Conservation (phyloP, 768 basidiomycete species). For the Dictyophora rubrovolvata region DNA sequence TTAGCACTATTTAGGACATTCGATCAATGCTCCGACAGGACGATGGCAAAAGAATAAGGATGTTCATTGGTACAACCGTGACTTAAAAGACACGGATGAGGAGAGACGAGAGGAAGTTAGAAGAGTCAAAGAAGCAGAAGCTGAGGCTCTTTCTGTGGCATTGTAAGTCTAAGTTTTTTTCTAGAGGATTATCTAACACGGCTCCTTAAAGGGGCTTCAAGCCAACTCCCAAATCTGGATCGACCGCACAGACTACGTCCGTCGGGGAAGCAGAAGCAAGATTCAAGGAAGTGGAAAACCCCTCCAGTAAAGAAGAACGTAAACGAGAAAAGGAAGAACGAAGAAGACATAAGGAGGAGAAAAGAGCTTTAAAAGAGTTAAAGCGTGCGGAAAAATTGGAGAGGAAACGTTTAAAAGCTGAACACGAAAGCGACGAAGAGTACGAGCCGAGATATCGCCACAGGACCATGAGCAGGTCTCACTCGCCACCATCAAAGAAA, state of each 20-base stretch:
- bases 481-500: constrained; percentile 4
- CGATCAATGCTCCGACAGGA: constrained; percentile 89
- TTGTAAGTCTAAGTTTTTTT: constrained; percentile 37
- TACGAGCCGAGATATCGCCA: constrained; percentile 24
- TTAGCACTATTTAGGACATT: constrained; percentile 91
- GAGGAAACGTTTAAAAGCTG: constrained; percentile 38
- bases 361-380: constrained; percentile 22
- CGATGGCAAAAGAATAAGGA: constrained; percentile 98
- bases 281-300: constrained; percentile 17
- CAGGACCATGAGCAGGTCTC: not conserved
- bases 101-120: constrained; percentile 65
- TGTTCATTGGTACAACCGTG: constrained; percentile 88
- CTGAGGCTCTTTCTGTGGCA: constrained; percentile 75
- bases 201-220: constrained; percentile 56
- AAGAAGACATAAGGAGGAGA: constrained; percentile 18
- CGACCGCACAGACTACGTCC: constrained; percentile 12
- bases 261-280: constrained; percentile 15
- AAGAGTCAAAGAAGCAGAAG: constrained; percentile 78
- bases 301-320: constrained; percentile 17
- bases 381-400: constrained; percentile 37
- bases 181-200: not conserved
- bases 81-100: constrained; percentile 30
- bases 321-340: constrained; percentile 24
- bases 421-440: constrained; percentile 36
- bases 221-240: constrained; percentile 35